Conservation (phyloP, 768 basidiomycete species). For the Trametes elegans region DNA sequence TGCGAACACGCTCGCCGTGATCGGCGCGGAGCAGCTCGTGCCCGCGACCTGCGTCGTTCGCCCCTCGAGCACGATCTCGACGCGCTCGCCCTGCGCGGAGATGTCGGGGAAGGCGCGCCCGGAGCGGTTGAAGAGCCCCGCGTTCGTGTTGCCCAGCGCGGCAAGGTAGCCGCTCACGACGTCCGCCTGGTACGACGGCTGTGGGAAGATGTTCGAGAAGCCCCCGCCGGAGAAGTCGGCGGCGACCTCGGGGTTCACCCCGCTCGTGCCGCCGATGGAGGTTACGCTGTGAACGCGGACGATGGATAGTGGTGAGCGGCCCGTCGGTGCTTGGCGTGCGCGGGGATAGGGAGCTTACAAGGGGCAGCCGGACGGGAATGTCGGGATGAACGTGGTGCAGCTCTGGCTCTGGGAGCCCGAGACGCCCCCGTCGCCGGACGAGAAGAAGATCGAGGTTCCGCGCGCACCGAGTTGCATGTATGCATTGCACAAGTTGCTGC, state of each 20-base stretch:
- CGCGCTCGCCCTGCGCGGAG: constrained; percentile 37
- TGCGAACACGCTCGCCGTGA: constrained; percentile 33
- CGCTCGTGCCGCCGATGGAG: constrained; percentile 33
- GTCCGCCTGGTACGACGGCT: constrained; percentile 35
- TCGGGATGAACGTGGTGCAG: constrained; percentile 36
- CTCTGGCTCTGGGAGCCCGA: constrained; percentile 28
- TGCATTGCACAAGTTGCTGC: constrained; percentile 35
- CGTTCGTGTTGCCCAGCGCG: constrained; percentile 27
- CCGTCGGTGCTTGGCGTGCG: background rate
- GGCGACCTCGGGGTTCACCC: constrained; percentile 29
- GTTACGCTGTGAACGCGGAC: constrained; percentile 33
- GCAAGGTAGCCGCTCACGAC: constrained; percentile 37
- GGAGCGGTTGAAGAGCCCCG: constrained; percentile 31
- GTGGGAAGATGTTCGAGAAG: constrained; percentile 33
- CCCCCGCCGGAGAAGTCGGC: constrained; percentile 34
- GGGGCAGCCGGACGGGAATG: constrained; percentile 39
- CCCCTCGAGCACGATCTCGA: constrained; percentile 26
- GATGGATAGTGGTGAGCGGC: too few species aligned
- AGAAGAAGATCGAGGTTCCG: constrained; percentile 37
- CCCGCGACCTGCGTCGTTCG: constrained; percentile 23
- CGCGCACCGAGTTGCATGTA: constrained; percentile 36
- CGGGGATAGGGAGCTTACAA: constrained; percentile 19
- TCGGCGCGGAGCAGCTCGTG: constrained; percentile 34
- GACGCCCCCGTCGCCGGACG: constrained; percentile 39
- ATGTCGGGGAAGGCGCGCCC: constrained; percentile 51